phyloP scores from a whole-genome alignment of 2,329 filamentous ascomycete species.

The Drechslerella coelobrocha region DNA sequence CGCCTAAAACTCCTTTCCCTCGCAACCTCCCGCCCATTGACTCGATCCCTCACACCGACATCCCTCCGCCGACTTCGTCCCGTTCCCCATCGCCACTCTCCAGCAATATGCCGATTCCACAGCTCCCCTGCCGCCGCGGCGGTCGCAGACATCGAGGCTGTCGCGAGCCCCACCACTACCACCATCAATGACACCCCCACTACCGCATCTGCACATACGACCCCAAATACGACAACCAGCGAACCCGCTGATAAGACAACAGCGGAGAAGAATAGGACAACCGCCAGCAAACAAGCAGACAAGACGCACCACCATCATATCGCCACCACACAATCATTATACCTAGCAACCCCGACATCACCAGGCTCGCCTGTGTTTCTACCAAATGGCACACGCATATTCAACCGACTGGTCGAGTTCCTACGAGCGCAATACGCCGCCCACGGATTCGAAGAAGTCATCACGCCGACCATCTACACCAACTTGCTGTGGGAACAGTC shows the following conservation, averaged over 20 bases:
- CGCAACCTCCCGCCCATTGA: slow-evolving; percentile 8
- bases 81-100: slow-evolving; percentile 51
- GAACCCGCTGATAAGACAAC: background rate
- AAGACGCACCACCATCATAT: slow-evolving; percentile 39
- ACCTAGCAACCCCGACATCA: slow-evolving; percentile 76
- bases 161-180: background rate
- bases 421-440: slow-evolving; percentile 81
- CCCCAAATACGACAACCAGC: slow-evolving; percentile 2
- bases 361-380: slow-evolving; percentile 85
- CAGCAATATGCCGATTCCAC: slow-evolving; percentile 55
- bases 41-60: background rate
- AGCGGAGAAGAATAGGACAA: background rate
- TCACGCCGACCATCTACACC: slow-evolving; percentile 90
- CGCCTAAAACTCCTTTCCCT: slow-evolving; percentile 31
- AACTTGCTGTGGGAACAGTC: slow-evolving; percentile 84
- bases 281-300: slow-evolving; percentile 1
- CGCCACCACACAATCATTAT: slow-evolving; percentile 64
- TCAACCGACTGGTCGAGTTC: slow-evolving; percentile 82
- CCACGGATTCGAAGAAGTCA: slow-evolving; percentile 86
- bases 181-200: background rate
- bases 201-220: slow-evolving; percentile 1
- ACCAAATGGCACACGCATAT: slow-evolving; percentile 79
- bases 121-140: slow-evolving; percentile 63
- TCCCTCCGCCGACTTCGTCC: background rate
- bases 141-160: slow-evolving; percentile 60